Conservation (phyloP, 495 filamentous ascomycete genomes). For the Trichoderma parareesei region DNA sequence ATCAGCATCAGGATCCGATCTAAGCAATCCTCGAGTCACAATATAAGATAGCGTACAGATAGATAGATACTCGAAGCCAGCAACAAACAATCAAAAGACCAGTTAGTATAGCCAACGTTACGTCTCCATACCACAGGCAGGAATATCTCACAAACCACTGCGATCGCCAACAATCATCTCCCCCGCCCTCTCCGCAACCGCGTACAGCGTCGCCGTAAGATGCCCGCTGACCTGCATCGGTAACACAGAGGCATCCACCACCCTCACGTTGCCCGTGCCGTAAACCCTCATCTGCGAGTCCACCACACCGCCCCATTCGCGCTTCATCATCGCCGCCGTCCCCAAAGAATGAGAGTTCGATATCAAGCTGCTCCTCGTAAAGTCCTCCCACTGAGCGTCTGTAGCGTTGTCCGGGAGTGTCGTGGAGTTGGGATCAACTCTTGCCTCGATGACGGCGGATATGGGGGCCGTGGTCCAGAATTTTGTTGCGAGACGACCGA, state of each 20-base stretch:
- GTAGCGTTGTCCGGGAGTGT: constrained; percentile 22
- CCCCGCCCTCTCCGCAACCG: constrained; percentile 46
- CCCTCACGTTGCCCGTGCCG: constrained; percentile 37
- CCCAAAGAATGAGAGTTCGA: constrained; percentile 23
- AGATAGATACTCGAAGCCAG: no score
- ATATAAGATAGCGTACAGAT: no score
- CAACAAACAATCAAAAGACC: no score
- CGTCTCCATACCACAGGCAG: no score
- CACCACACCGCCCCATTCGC: constrained; percentile 37
- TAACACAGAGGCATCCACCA: constrained; percentile 51
- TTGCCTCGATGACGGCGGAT: constrained; percentile 14
- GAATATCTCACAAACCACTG: neutral
- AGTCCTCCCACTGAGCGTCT: constrained; percentile 22
- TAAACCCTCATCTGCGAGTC: constrained; percentile 45
- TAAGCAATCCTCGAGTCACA: no score
- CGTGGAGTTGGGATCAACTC: neutral
- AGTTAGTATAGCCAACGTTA: no score
- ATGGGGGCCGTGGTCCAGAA: constrained; percentile 24
- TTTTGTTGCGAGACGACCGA: constrained; percentile 19
- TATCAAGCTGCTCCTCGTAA: constrained; percentile 13
- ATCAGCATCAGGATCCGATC: no score
- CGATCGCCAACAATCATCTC: neutral
- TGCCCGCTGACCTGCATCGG: constrained; percentile 43
- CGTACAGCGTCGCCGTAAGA: constrained; percentile 45
- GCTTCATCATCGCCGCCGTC: constrained; percentile 34